Base-by-base conservation (phyloP, 2,329 filamentous ascomycete genomes). In the Diaporthe humulicola region DNA sequence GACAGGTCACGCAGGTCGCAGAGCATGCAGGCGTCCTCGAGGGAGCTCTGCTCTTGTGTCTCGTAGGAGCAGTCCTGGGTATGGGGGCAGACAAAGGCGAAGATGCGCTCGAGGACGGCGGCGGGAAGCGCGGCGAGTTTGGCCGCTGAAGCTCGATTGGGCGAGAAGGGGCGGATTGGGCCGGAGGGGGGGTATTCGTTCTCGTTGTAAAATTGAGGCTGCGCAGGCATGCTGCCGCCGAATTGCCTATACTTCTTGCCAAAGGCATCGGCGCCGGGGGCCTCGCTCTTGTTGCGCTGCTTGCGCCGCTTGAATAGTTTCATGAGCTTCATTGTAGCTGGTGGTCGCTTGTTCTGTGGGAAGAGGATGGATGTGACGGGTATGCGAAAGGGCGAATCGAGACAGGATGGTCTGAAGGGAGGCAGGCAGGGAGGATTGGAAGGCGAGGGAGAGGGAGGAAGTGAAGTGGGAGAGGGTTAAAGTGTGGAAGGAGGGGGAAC, bases 1-100 rank as follows among this genome's bases (percentile, higher is more conserved):
- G 95, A 92, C 73, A 98, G 90, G 83, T 98, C 95, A 78, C 96
- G 92, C 87, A 97, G 89, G 85, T 98, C 95, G 86, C 96, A 98
- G 78, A 98, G 92, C 94, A 97, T 96, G 86, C 96, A 98, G 73
- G 92, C 92, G 85, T 95, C 92, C 78, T 93, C 93, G 67, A 91
- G 89, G 78, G 93, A 91, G 75, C 93, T 95, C 80, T 94, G 90
- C 86, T 98, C 96, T 80, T 94, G 96, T 56, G 92, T 92, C 78
- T 95, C 93, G 83, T 97, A 97, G 75, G 89, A 92, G 81, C 92
- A 88, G 84, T 98, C 96, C 71, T 86, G 85, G 48, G 92, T 87
- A 84, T 98, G 96, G 10, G 96, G 96, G 80, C 96, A 98, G 73
- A 98, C 92, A 78, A 92, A 92, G 79, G 89, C 85, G 83, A 98